Conservation (phyloP, 2,329 filamentous ascomycete genomes). For the Epichloe aotearoae region DNA sequence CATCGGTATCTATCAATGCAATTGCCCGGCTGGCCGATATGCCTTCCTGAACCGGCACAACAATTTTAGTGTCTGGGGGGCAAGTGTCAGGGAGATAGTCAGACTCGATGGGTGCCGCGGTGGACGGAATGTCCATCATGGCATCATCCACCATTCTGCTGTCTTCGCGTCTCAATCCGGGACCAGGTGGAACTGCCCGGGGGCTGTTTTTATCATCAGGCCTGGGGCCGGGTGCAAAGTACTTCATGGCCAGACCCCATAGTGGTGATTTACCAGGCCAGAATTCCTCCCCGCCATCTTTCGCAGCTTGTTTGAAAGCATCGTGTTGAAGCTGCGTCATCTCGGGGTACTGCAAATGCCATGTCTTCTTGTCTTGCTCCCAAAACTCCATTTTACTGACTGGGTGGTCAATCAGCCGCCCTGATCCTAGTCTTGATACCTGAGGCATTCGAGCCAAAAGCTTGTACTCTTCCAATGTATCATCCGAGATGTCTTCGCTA, state of each 20-base stretch:
- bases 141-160: slow-evolving; percentile 13
- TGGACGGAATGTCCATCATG: slow-evolving; percentile 18
- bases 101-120: slow-evolving; percentile 15
- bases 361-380: slow-evolving; percentile 40
- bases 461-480: slow-evolving; percentile 28
- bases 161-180: slow-evolving; percentile 13
- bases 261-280: slow-evolving; percentile 34
- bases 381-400: slow-evolving; percentile 45
- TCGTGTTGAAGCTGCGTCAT: slow-evolving; percentile 48
- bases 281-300: slow-evolving; percentile 38
- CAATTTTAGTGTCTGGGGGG: slow-evolving; percentile 21
- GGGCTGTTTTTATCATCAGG: slow-evolving; percentile 4
- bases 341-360: slow-evolving; percentile 49
- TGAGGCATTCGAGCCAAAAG: slow-evolving; percentile 37
- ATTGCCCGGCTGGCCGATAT: slow-evolving; percentile 31
- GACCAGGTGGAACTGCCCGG: not conserved
- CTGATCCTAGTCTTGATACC: slow-evolving; percentile 33
- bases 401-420: slow-evolving; percentile 44
- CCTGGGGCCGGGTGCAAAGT: slow-evolving; percentile 35
- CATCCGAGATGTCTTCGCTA: slow-evolving; percentile 21
- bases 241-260: slow-evolving; percentile 44
- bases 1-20: slow-evolving; percentile 52
- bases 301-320: slow-evolving; percentile 40
- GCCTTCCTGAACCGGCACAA: slow-evolving; percentile 21
- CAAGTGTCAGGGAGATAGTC: slow-evolving; percentile 24